Evolutionary conservation across 2,329 filamentous ascomycete genomes (phyloP), one percentile per base, ranked within the genome.

Genomic region (Dactylellina sp.): DNA sequence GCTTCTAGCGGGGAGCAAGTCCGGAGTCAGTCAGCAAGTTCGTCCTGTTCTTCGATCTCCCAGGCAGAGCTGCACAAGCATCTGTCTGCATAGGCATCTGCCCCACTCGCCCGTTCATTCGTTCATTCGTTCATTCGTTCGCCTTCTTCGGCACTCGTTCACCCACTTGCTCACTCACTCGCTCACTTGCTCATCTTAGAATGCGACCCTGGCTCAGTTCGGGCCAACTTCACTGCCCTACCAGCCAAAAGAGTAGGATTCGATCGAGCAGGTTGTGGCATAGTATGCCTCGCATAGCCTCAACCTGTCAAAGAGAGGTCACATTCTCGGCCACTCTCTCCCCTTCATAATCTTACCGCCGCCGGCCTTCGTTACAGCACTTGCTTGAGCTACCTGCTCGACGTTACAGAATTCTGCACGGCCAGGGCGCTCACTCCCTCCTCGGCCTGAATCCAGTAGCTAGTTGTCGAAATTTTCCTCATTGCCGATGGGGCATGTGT

Each of bases 231-330:
- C 35, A 65, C 52, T 56, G 39, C 53, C 62, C 42, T 52, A 61
- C 46, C 50, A 55, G 61, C 60, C 70, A 64, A 66, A 74, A 62
- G 25, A 74, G 70, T 74, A 74, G 70, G 70, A 74, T 74, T 66
- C 70, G 60, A 39, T 32, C 22, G 42, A 44, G 42, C 37, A 12
- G 18, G 5, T 11, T 14, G 11, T 14, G 14, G 40, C 22, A 32
- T 9, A 71, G 66, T 71, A 46, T 42, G 60, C 60, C 68, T 64
- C 60, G 68, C 65, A 72, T 65, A 72, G 68, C 68, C 68, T 61
- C 68, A 53, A 47, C 44, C 16, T 9, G 28, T 32, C 14, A 24
- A 40, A 37, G 16, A n/a, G 46, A 55, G 40, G 47, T 63, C 52
- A 72, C 60, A 72, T 60, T 72, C 52, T 55, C 46, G 12, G 6